Conservation (phyloP, 2,329 filamentous ascomycete species). For the Cladophialophora psammophila region DNA sequence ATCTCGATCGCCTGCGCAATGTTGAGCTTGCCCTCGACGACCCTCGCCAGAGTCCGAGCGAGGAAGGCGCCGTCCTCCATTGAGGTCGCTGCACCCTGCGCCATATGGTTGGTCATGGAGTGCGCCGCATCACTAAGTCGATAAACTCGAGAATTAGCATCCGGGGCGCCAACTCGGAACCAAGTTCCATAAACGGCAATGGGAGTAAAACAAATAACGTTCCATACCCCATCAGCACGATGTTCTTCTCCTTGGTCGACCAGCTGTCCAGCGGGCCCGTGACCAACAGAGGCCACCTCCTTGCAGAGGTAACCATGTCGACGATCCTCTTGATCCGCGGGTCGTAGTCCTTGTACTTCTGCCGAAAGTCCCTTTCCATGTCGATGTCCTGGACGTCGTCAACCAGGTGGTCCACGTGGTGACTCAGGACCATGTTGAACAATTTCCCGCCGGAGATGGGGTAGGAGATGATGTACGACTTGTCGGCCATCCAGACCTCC, state of each 20-base stretch:
- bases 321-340: constrained; percentile 53
- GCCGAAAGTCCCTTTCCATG: constrained; percentile 51
- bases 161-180: too few relatives aligned
- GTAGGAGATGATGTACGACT: constrained; percentile 56
- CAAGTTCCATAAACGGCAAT: neutral
- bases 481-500: constrained; percentile 55
- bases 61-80: constrained; percentile 57
- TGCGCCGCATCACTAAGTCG: constrained; percentile 47
- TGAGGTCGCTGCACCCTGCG: constrained; percentile 53
- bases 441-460: constrained; percentile 54
- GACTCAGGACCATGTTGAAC: constrained; percentile 57
- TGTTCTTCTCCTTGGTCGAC: constrained; percentile 51
- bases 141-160: constrained; percentile 28
- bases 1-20: constrained; percentile 47
- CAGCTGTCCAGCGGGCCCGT: constrained; percentile 52
- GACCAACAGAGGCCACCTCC: constrained; percentile 53
- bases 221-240: constrained; percentile 51
- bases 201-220: neutral
- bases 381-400: constrained; percentile 49
- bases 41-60: constrained; percentile 46
- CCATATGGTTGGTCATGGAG: constrained; percentile 54
- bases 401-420: constrained; percentile 50
- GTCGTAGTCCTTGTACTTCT: constrained; percentile 55
- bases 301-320: constrained; percentile 49
- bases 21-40: constrained; percentile 45